Evolutionary conservation across 106 monocot genomes (phyloP), one percentile per base, ranked within the genome.

Genomic region (Acorus calamus): DNA sequence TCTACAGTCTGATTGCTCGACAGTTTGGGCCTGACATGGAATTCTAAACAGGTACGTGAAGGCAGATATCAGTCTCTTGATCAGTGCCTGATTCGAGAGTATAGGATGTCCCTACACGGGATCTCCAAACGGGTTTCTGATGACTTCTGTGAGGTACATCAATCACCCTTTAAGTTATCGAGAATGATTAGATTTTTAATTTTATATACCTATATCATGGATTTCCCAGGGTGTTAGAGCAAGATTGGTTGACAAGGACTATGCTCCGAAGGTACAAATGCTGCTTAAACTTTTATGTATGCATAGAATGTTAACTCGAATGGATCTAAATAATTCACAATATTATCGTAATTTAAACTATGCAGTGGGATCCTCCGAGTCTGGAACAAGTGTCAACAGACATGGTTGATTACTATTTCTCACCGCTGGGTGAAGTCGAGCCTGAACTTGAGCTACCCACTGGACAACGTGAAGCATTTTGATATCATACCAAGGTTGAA

Each of bases 341-440:
- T 13, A 72, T 49, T 2, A 14, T 66, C 48, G 47, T 28, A 46
- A 7, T 2, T 53, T 44, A 51, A 47, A 28, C 11, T 42, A 44
- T 82, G 76, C 84, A 96, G 96, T 96, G 96, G 96, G 84, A 87
- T 83, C 91, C 96, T 55, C 96, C 87, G 49, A 75, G 75, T 7
- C 60, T 96, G 57, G 71, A 77, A 4, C 67, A 85, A 14, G 91
- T 87, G 5, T 83, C 96, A 48, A 69, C 80, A 4, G 91, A 96
- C 72, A 87, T 91, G 91, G 87, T 91, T 13, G 80, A 88, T 50
- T 8, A 28, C 8, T 91, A 91, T 61, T 91, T 91, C 68, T 71
- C 91, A 10, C 91, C 85, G 0, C 80, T 91, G 6, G 78, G 62
- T 10, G 96, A 91, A 47, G 80, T 81, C 41, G 96, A 96, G 28